Evolutionary conservation across 78 protist species (phyloP).

Genomic region (Protostelium mycophagum): DNA sequence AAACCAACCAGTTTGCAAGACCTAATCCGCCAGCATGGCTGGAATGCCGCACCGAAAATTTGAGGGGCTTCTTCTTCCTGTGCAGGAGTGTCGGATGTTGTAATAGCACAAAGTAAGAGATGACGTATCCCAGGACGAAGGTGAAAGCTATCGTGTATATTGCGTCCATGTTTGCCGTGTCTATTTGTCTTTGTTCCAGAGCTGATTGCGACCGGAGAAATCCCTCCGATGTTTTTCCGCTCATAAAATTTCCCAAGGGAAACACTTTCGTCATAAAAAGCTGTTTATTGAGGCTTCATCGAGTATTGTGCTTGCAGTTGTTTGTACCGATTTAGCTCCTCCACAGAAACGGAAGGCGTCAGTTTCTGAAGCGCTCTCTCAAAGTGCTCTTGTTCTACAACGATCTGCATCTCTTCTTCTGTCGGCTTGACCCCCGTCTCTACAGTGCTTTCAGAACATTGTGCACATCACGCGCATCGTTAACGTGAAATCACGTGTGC

Average conservation of each 20-base stretch:
- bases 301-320: slow-evolving; percentile 44
- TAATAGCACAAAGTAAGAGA: neutral
- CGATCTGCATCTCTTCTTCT: slow-evolving; percentile 6
- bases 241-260: no score
- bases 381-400: slow-evolving; percentile 39
- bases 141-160: neutral
- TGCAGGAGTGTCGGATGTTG: neutral
- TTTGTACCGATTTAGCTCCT: slow-evolving; percentile 34
- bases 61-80: neutral
- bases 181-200: no score
- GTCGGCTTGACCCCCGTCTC: neutral
- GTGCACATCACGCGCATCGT: neutral
- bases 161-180: no score
- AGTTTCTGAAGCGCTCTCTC: slow-evolving; percentile 30
- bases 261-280: no score
- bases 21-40: neutral
- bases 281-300: slow-evolving; percentile 15
- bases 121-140: neutral
- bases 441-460: neutral
- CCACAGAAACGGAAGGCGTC: slow-evolving; percentile 47
- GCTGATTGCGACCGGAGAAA: no score
- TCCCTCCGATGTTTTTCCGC: no score
- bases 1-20: neutral
- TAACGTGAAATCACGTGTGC: neutral
- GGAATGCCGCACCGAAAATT: neutral